Evolutionary conservation across 2,329 filamentous ascomycete species (phyloP), one percentile per base, ranked within the genome.

Genomic region (Amylocarpus encephaloides): DNA sequence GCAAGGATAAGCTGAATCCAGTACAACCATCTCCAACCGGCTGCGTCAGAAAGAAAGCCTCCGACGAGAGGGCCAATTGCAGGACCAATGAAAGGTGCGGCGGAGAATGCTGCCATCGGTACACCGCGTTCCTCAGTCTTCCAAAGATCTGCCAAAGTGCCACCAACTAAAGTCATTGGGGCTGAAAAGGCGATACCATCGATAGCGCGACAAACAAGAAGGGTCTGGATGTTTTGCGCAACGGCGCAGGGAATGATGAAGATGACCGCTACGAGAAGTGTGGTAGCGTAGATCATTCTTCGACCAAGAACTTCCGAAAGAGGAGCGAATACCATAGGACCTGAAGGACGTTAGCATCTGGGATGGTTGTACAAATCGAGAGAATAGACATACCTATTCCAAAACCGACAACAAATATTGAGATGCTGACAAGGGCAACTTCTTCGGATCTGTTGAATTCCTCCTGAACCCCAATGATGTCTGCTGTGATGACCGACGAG

Each of bases 101-200:
- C 87, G 11, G 80, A 85, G 67, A 93, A 94, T 13, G 86, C 85
- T 2, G 88, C 88, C 88, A 94, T 93, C 15, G 88, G 86, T 1
- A 93, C 84, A 62, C 88, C 88, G 47, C 88, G 78, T 68, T 94
- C 88, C 65, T 93, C 88, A 45, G 83, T 88, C 52, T 71, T 81
- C 87, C 87, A 94, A n/a, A 93, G 68, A 70, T 94, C 88, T 10
- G 88, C 85, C 5, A 94, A 70, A 0, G 86, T 92, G 7, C 88
- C 88, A 39, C 88, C 88, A 7, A 91, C 88, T 1, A 93, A 75
- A 0, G 88, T 92, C 85, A 94, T 92, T 2, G 88, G 88, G 0
- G 88, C 88, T 10, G 85, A 90, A 65, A 92, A 92, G 5, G 86
- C 86, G 49, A 93, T 88, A 41, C 88, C 88, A 55, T 89, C 88